These are phyloP conservation scores for Phaeoacremonium minimum DNA, from an alignment of 2,329 filamentous ascomycete species.

Conservation along the genomic window DNA sequence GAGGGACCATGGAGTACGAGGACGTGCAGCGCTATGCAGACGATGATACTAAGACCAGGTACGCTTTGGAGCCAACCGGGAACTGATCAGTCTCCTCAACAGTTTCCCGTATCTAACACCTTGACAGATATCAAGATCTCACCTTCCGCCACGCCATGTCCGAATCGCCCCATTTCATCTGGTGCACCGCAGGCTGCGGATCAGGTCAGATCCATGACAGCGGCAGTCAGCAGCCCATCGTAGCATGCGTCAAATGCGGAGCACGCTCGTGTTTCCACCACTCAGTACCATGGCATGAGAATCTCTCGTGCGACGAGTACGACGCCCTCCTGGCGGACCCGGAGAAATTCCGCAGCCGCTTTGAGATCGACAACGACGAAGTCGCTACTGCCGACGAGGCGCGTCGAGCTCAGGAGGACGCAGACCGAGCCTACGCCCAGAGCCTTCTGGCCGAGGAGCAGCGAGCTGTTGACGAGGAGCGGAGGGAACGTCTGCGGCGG, in stretches of 20 bases:
- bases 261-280: conserved; percentile 21
- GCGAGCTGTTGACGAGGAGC: conserved; percentile 5
- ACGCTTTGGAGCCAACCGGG: no score
- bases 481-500: not conserved
- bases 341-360: conserved; percentile 8
- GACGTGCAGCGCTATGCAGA: no score
- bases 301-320: conserved; percentile 16
- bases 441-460: conserved; percentile 3
- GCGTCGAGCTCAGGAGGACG: conserved; percentile 24
- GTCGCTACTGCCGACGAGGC: conserved; percentile 25
- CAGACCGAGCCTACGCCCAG: conserved; percentile 33
- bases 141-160: conserved; percentile 16
- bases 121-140: no score
- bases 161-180: conserved; percentile 29
- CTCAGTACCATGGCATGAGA: conserved; percentile 16
- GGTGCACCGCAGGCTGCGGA: conserved; percentile 33
- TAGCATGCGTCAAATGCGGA: conserved; percentile 17
- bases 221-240: conserved; percentile 20
- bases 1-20: no score
- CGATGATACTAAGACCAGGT: no score
- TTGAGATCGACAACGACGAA: conserved; percentile 26
- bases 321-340: conserved; percentile 11
- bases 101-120: no score
- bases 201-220: conserved; percentile 37
- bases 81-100: no score